Evolutionary conservation across 805 yeast species (phyloP).

Genomic region (Candida maris): DNA sequence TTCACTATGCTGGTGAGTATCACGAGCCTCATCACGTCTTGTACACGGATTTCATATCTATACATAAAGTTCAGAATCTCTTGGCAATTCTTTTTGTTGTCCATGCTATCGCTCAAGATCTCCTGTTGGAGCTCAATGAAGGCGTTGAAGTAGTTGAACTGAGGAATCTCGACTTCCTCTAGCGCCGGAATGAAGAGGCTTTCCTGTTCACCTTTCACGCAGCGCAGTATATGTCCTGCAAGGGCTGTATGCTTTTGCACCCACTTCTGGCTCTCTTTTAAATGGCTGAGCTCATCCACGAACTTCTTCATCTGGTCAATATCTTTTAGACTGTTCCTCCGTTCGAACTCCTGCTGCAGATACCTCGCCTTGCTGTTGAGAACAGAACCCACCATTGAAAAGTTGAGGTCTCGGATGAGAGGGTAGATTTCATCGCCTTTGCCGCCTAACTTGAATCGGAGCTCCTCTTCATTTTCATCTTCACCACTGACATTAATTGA

Average conservation of each 20-base stretch:
- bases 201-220: constrained; percentile 13
- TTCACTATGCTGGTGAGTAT: constrained; percentile 59
- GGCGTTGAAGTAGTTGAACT: constrained; percentile 35
- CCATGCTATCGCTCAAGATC: constrained; percentile 51
- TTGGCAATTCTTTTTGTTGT: constrained; percentile 34
- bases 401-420: constrained; percentile 61
- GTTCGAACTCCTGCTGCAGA: constrained; percentile 66
- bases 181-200: constrained; percentile 15
- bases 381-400: constrained; percentile 72
- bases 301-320: constrained; percentile 65
- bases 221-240: constrained; percentile 59
- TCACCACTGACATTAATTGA: constrained; percentile 16
- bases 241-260: constrained; percentile 70
- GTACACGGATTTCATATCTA: constrained; percentile 37
- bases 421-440: constrained; percentile 45
- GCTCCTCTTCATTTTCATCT: constrained; percentile 4
- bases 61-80: constrained; percentile 50
- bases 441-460: constrained; percentile 27
- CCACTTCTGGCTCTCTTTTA: constrained; percentile 65
- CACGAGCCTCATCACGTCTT: constrained; percentile 49
- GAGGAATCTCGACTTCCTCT: constrained; percentile 18
- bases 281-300: constrained; percentile 62
- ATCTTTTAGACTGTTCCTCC: constrained; percentile 51
- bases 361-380: constrained; percentile 68
- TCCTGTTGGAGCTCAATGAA: constrained; percentile 67